Evolutionary conservation across 768 basidiomycete species (phyloP).

Genomic region (Tephrocybe sp.): DNA sequence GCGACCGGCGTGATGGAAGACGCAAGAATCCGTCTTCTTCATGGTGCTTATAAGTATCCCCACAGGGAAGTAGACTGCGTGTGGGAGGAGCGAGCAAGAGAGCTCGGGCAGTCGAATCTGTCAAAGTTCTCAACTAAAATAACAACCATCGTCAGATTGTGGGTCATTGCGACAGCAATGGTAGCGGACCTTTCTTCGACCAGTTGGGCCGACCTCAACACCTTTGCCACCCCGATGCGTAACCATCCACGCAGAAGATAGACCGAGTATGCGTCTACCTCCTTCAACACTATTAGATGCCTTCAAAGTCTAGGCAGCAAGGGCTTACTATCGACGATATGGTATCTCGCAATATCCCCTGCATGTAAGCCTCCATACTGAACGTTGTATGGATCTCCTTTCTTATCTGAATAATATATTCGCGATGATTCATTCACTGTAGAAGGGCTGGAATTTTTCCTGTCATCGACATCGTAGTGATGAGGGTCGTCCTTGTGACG

Average conservation of each 20-base stretch:
- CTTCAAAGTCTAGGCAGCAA: constrained; percentile 13
- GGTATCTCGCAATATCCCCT: constrained; percentile 67
- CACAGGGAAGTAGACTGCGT: constrained; percentile 40
- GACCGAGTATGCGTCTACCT: constrained; percentile 63
- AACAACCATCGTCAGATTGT: background rate
- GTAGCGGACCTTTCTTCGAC: constrained; percentile 38
- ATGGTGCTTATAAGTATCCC: constrained; percentile 43
- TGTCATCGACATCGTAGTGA: background rate
- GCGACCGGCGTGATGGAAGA: constrained; percentile 42
- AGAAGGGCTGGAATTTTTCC: constrained; percentile 19
- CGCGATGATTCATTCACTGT: constrained; percentile 21
- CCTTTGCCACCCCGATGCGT: constrained; percentile 44
- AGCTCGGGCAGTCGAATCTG: constrained; percentile 53
- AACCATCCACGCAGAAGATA: constrained; percentile 47
- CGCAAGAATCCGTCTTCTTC: constrained; percentile 70
- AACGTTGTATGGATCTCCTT: constrained; percentile 64
- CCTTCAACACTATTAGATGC: constrained; percentile 54
- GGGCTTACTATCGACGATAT: constrained; percentile 52
- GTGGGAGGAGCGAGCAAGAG: constrained; percentile 52
- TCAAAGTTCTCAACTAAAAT: constrained; percentile 45
- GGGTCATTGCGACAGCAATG: background rate
- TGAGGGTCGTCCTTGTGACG: constrained; percentile 17
- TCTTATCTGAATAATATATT: constrained; percentile 61
- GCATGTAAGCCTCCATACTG: constrained; percentile 64
- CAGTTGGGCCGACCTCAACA: constrained; percentile 51